These are phyloP conservation scores for Panaeolus papilionaceus DNA, from an alignment of 768 basidiomycete species.

Conservation along the genomic window DNA sequence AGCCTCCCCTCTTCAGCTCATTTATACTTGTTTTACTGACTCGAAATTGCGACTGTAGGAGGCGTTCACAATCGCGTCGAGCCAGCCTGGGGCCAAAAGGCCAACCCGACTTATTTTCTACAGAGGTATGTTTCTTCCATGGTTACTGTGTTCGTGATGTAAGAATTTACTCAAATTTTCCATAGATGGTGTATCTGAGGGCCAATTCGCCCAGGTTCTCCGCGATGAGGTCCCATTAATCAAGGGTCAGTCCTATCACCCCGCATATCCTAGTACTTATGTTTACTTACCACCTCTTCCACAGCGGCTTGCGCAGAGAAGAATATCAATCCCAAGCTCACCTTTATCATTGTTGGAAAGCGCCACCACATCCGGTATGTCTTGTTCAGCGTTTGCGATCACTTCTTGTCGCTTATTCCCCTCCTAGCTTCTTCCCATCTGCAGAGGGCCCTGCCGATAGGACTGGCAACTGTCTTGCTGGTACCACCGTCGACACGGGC, in stretches of 20 bases:
- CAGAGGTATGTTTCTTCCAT: slow-evolving; percentile 51
- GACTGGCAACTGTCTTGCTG: slow-evolving; percentile 79
- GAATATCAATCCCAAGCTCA: slow-evolving; percentile 69
- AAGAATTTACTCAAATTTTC: neutral
- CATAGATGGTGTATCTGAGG: slow-evolving; percentile 61
- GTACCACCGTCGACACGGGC: slow-evolving; percentile 78
- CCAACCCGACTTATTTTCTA: slow-evolving; percentile 78
- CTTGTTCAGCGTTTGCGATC: neutral
- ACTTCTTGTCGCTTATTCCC: slow-evolving; percentile 11
- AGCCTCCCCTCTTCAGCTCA: slow-evolving; percentile 13
- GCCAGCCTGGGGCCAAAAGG: slow-evolving; percentile 53
- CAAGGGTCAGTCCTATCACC: slow-evolving; percentile 45
- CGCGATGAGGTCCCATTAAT: slow-evolving; percentile 61
- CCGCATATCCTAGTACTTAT: neutral
- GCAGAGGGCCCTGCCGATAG: slow-evolving; percentile 53
- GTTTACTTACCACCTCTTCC: neutral
- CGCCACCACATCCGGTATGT: slow-evolving; percentile 63
- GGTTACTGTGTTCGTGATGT: slow-evolving; percentile 27
- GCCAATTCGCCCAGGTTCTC: slow-evolving; percentile 57
- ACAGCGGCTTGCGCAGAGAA: slow-evolving; percentile 65
- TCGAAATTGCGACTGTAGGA: slow-evolving; percentile 52
- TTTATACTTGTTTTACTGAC: neutral
- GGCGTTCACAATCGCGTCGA: slow-evolving; percentile 46
- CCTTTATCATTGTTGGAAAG: slow-evolving; percentile 82
- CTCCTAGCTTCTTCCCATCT: neutral